phyloP scores from a whole-genome alignment of 2,329 filamentous ascomycete species.

The Phaeophleospora eucalypticola region DNA sequence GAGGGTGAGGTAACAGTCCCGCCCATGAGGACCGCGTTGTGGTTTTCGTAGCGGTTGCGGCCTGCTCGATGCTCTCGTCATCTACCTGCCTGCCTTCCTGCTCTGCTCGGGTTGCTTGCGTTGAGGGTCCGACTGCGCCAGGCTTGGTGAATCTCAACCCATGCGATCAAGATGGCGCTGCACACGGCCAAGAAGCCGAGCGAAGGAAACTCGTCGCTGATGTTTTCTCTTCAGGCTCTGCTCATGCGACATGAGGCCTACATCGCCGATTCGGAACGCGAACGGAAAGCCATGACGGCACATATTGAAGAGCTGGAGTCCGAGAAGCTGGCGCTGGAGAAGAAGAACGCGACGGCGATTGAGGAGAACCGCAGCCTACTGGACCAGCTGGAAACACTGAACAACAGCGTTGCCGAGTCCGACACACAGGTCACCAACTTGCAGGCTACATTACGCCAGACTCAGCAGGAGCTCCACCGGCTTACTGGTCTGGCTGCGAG shows the following conservation, averaged over 20 bases:
- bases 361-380: constrained; percentile 79
- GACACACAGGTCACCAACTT: constrained; percentile 75
- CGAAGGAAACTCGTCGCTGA: constrained; percentile 53
- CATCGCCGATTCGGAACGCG: constrained; percentile 84
- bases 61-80: too few relatives aligned
- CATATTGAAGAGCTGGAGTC: constrained; percentile 73
- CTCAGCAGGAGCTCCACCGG: constrained; percentile 71
- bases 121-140: not conserved
- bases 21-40: not conserved
- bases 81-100: not conserved
- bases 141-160: not conserved
- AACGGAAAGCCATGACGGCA: constrained; percentile 66
- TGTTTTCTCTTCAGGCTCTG: constrained; percentile 74
- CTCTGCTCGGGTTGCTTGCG: constrained; percentile 5
- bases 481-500: constrained; percentile 69
- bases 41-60: constrained; percentile 1
- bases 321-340: constrained; percentile 66
- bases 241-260: constrained; percentile 90
- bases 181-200: constrained; percentile 2
- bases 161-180: constrained; percentile 4
- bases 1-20: not conserved
- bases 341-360: constrained; percentile 70
- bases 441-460: constrained; percentile 70
- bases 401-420: constrained; percentile 71
- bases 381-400: constrained; percentile 79